Evolutionary conservation across 2,329 filamentous ascomycete species (phyloP).

Genomic region (Sporothrix dimorphospora): DNA sequence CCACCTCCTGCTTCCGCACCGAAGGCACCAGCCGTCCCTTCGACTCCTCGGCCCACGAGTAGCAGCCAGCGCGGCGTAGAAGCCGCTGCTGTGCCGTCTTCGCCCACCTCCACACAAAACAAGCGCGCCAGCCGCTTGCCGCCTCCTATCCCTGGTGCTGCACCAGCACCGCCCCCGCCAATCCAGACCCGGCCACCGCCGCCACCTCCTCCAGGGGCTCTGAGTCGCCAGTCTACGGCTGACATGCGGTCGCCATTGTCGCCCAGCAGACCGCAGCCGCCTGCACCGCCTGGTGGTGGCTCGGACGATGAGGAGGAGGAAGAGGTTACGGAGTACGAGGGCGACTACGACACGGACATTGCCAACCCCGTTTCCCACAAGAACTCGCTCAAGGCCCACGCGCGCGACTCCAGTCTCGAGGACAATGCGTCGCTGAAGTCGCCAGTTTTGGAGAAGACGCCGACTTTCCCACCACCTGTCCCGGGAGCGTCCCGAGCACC

Average conservation of each 20-base stretch:
- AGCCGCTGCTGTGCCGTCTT: conserved; percentile 45
- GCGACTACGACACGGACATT: conserved; percentile 97
- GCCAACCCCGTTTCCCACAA: conserved; percentile 92
- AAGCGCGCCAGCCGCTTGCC: conserved; percentile 62
- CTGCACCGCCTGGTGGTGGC: conserved; percentile 40
- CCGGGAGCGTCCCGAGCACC: conserved; percentile 63
- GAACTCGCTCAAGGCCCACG: conserved; percentile 84
- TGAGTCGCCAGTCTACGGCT: conserved; percentile 62
- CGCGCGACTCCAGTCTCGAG: conserved; percentile 75
- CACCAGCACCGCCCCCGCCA: conserved; percentile 50
- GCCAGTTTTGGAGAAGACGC: conserved; percentile 50
- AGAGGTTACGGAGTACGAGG: conserved; percentile 91
- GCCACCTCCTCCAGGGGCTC: conserved; percentile 61
- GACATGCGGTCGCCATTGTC: conserved; percentile 52
- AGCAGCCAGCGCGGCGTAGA: conserved; percentile 44
- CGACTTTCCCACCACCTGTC: conserved; percentile 58
- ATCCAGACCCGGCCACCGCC: conserved; percentile 65
- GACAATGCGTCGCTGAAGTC: conserved; percentile 66
- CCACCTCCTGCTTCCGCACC: conserved; percentile 53
- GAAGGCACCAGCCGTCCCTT: conserved; percentile 42
- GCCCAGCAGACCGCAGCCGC: conserved; percentile 40
- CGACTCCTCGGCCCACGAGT: conserved; percentile 44
- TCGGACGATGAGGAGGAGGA: conserved; percentile 70
- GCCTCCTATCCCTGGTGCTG: conserved; percentile 62
- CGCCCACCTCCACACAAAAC: conserved; percentile 43